Conservation (phyloP, 2,329 filamentous ascomycete genomes). For the Sordariomycetes sp. region DNA sequence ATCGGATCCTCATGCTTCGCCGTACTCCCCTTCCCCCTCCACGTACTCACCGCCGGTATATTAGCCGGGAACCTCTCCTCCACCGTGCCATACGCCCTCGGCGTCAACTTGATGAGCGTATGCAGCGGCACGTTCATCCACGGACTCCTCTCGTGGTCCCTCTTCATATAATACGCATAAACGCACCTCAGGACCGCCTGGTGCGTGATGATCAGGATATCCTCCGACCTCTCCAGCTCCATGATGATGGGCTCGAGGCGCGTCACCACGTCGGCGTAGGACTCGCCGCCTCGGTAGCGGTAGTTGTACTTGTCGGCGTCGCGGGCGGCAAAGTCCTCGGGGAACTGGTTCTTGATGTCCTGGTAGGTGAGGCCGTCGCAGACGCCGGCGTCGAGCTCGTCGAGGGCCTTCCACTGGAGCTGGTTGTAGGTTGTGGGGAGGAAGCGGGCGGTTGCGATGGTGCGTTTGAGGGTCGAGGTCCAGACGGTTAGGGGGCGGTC, state of each 20-base stretch:
- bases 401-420: conserved; percentile 95
- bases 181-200: conserved; percentile 95
- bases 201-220: conserved; percentile 95
- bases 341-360: conserved; percentile 82
- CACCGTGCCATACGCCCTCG: conserved; percentile 84
- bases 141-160: conserved; percentile 79
- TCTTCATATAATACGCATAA: conserved; percentile 98
- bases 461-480: conserved; percentile 58
- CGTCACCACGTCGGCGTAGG: conserved; percentile 91
- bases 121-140: conserved; percentile 99
- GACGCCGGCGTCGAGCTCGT: conserved; percentile 91
- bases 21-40: conserved; percentile 84
- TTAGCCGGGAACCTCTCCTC: conserved; percentile 80
- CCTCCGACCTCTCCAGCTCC: conserved; percentile 91
- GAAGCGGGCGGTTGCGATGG: conserved; percentile 80
- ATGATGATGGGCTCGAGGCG: conserved; percentile 98
- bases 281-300: conserved; percentile 92
- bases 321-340: conserved; percentile 87
- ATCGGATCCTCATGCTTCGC: conserved; percentile 68
- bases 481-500: conserved; percentile 48
- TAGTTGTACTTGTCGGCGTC: conserved; percentile 99
- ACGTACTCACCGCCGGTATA: conserved; percentile 92
- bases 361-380: conserved; percentile 95
- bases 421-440: conserved; percentile 77
- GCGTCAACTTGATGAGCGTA: conserved; percentile 91